Evolutionary conservation across 371 early-diverging fungal genomes (phyloP).

Genomic region (Basidiobolus meristosporus): DNA sequence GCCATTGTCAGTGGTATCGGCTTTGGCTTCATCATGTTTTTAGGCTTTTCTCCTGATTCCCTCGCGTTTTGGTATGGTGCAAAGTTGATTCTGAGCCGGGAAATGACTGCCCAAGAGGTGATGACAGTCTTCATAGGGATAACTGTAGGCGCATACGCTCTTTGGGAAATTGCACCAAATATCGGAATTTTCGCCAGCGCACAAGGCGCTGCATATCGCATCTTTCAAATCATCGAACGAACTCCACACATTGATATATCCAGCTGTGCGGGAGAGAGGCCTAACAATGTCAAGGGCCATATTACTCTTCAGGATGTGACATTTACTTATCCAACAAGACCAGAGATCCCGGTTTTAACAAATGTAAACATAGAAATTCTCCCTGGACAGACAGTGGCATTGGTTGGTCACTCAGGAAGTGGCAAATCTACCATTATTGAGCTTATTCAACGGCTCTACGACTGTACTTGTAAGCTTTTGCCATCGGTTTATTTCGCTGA

Average conservation of each 20-base stretch:
- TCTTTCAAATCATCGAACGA: conserved; percentile 61
- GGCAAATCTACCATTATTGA: conserved; percentile 44
- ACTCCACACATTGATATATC: conserved; percentile 36
- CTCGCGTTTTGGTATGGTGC: conserved; percentile 44
- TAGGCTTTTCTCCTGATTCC: conserved; percentile 36
- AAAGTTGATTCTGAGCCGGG: conserved; percentile 18
- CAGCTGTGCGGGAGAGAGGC: conserved; percentile 22
- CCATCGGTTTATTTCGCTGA: neutral
- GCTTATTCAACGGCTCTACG: conserved; percentile 11
- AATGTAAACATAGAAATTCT: conserved; percentile 21
- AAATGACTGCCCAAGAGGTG: conserved; percentile 11
- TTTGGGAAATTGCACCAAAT: conserved; percentile 24
- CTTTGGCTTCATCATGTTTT: conserved; percentile 16
- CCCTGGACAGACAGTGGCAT: conserved; percentile 14
- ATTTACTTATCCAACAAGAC: conserved; percentile 61
- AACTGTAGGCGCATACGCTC: conserved; percentile 21
- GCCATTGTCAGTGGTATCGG: conserved; percentile 24
- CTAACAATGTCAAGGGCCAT: conserved; percentile 25
- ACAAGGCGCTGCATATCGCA: conserved; percentile 30
- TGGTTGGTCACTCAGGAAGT: conserved; percentile 47
- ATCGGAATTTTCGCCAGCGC: too few relatives aligned
- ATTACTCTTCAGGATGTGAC: conserved; percentile 50
- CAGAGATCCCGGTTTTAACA: conserved; percentile 43
- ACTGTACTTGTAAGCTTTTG: neutral
- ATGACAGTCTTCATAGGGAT: conserved; percentile 28